Percentiles rank a stretch among this genome's conserved stretches.
phyloP scores from a whole-genome alignment of 1,139 yeast species.

The Geotrichum klebahnii region DNA sequence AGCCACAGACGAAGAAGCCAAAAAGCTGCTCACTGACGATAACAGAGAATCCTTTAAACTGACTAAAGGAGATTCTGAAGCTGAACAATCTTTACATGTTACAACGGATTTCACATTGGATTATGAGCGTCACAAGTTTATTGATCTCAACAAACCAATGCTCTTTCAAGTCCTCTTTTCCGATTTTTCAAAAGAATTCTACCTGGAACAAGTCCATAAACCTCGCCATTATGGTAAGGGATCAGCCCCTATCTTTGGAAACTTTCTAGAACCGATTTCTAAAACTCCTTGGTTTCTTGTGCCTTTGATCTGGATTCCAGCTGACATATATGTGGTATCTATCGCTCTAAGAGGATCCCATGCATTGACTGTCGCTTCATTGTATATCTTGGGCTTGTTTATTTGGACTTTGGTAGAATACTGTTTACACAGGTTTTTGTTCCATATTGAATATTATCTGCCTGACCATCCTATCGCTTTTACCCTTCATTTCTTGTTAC shows the following conservation, averaged over 20 bases:
- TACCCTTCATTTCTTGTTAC: constrained; percentile 81
- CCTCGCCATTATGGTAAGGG: constrained; percentile 93
- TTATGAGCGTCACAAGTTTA: constrained; percentile 69
- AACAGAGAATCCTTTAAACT: constrained; percentile 31
- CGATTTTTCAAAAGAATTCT: constrained; percentile 76
- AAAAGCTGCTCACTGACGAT: constrained; percentile 44
- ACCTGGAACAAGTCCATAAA: constrained; percentile 91
- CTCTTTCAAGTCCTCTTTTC: constrained; percentile 72
- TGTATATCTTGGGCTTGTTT: constrained; percentile 61
- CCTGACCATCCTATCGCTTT: constrained; percentile 76
- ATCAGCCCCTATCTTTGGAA: constrained; percentile 82
- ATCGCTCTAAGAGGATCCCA: constrained; percentile 36
- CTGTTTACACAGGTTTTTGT: constrained; percentile 78
- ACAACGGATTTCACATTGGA: constrained; percentile 76
- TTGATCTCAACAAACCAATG: constrained; percentile 79
- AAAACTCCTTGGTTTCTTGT: constrained; percentile 77
- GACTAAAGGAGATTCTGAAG: constrained; percentile 25
- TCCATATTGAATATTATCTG: constrained; percentile 81
- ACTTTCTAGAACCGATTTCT: constrained; percentile 65
- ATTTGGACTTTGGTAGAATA: constrained; percentile 94
- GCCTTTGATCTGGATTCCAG: constrained; percentile 83
- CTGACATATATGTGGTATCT: constrained; percentile 52
- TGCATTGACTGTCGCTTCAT: constrained; percentile 36
- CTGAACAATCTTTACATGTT: constrained; percentile 65
- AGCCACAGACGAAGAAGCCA: constrained; percentile 59